phyloP scores from a whole-genome alignment of 2,329 filamentous ascomycete genomes.

The Penicillium sp. region DNA sequence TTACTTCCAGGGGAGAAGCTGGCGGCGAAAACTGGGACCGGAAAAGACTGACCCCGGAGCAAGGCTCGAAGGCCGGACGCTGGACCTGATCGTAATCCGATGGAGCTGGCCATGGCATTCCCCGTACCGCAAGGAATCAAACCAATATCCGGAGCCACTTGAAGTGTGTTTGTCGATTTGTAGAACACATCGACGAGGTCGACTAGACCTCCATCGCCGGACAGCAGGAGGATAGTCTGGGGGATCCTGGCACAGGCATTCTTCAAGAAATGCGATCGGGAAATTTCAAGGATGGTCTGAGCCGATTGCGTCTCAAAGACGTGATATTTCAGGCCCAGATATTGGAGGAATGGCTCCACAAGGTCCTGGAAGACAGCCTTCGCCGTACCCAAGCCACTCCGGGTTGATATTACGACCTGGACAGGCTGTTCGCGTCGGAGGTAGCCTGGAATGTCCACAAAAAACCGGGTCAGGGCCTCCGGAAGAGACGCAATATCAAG shows the following conservation, averaged over 20 bases:
- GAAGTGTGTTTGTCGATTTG: conserved; percentile 22
- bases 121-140: conserved; percentile 57
- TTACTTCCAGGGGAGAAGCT: conserved; percentile 61
- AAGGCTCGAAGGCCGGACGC: conserved; percentile 58
- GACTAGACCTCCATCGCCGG: conserved; percentile 82
- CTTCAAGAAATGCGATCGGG: conserved; percentile 52
- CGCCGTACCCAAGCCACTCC: conserved; percentile 65
- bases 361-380: conserved; percentile 57
- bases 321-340: conserved; percentile 53
- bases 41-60: conserved; percentile 56
- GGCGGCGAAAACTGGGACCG: conserved; percentile 65
- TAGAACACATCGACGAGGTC: conserved; percentile 74
- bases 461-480: conserved; percentile 15
- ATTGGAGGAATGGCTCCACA: conserved; percentile 58
- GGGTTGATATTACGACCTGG: conserved; percentile 69
- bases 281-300: conserved; percentile 66
- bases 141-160: conserved; percentile 57
- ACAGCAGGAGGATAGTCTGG: conserved; percentile 74
- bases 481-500: conserved; percentile 23
- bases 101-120: conserved; percentile 49
- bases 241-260: conserved; percentile 50
- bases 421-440: conserved; percentile 26
- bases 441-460: conserved; percentile 26
- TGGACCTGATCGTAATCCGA: conserved; percentile 32
- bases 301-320: conserved; percentile 66